phyloP scores from a whole-genome alignment of 768 basidiomycete species.

The Lactarius deliciosus region DNA sequence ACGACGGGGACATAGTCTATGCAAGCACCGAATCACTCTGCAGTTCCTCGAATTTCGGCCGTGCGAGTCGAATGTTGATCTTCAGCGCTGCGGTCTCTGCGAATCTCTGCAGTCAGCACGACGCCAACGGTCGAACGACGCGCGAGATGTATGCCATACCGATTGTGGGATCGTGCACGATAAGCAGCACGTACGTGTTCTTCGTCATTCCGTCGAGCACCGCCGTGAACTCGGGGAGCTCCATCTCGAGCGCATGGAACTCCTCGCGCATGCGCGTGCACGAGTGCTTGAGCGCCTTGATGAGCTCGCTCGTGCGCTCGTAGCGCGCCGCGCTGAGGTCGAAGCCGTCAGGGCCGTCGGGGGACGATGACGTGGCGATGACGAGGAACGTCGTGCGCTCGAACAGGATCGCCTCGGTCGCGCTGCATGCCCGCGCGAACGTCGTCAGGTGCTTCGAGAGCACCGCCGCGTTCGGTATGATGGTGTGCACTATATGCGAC shows the following conservation, averaged over 20 bases:
- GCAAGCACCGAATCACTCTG: constrained; percentile 56
- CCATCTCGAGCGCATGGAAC: constrained; percentile 85
- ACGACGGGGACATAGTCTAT: not conserved
- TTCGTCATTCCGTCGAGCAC: constrained; percentile 90
- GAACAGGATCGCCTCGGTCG: constrained; percentile 93
- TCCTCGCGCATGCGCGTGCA: constrained; percentile 84
- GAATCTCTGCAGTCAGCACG: constrained; percentile 17
- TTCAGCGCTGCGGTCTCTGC: constrained; percentile 85
- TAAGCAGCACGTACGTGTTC: constrained; percentile 90
- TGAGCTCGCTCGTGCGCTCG: constrained; percentile 86
- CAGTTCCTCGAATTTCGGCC: constrained; percentile 86
- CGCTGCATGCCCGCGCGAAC: constrained; percentile 83
- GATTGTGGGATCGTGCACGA: constrained; percentile 86
- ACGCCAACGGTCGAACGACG: not conserved
- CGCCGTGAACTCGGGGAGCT: constrained; percentile 80
- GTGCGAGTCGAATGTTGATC: constrained; percentile 84
- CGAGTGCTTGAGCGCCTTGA: constrained; percentile 93
- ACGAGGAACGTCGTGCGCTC: constrained; percentile 98
- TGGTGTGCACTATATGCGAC: constrained; percentile 95
- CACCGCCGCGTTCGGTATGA: constrained; percentile 92
- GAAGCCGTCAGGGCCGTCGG: constrained; percentile 36
- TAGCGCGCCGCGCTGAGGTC: constrained; percentile 69
- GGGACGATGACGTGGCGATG: constrained; percentile 75
- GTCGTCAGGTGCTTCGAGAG: constrained; percentile 84
- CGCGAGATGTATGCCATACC: constrained; percentile 46